Evolutionary conservation across 345 rosid species (phyloP).

Genomic region (Durio zibethinus): DNA sequence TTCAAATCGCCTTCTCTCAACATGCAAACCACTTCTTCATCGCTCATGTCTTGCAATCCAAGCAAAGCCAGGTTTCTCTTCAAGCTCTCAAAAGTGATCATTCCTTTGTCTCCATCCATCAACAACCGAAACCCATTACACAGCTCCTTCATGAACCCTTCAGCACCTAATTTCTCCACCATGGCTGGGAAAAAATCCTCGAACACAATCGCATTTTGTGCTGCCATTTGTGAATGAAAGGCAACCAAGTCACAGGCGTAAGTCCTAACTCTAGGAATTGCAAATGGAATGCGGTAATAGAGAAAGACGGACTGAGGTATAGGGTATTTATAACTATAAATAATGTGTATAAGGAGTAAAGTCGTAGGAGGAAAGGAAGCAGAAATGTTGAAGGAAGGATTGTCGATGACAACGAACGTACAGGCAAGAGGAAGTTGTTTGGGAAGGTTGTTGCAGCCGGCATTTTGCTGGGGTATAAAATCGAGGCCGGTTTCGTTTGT

Average conservation of each 20-base stretch:
- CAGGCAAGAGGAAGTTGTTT: slow-evolving; percentile 14
- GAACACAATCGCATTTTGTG: slow-evolving; percentile 23
- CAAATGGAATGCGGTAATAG: background rate
- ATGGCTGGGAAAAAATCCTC: slow-evolving; percentile 56
- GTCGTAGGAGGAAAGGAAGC: background rate
- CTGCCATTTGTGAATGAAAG: background rate
- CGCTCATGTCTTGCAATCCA: slow-evolving; percentile 44
- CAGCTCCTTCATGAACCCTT: slow-evolving; percentile 56
- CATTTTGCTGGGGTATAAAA: background rate
- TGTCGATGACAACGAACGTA: slow-evolving; percentile 10
- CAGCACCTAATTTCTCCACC: slow-evolving; percentile 50
- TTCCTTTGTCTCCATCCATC: slow-evolving; percentile 41
- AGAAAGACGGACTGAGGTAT: background rate
- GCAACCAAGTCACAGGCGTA: background rate
- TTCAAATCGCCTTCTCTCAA: slow-evolving; percentile 52
- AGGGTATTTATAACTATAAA: background rate
- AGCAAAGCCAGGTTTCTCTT: slow-evolving; percentile 39
- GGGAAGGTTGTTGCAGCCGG: slow-evolving; percentile 20
- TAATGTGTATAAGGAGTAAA: background rate
- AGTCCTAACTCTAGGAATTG: background rate
- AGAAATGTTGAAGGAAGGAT: background rate
- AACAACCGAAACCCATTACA: slow-evolving; percentile 47
- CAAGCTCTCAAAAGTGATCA: slow-evolving; percentile 53
- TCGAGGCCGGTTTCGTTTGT: background rate
- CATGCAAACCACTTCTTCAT: slow-evolving; percentile 48